Base-by-base conservation (phyloP, 805 yeast species). In the Candida nemodendra region DNA sequence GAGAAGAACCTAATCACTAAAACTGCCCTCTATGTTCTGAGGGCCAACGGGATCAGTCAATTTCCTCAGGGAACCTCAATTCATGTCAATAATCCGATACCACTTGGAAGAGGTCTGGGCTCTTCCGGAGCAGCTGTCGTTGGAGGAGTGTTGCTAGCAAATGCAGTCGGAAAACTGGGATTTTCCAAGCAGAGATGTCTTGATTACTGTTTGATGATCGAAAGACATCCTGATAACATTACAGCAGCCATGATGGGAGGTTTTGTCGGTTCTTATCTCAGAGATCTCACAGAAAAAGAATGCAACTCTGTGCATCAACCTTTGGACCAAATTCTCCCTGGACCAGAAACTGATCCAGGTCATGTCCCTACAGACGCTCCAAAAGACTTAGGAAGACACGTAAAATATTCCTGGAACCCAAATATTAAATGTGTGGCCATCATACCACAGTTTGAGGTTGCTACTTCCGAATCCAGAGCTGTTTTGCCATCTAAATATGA, bases 171-270 rank as follows among this genome's bases (percentile, higher is more conserved):
- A 26, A 71, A 77, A 34, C 68, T 91, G 24, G 78, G 76, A 1
- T 77, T 89, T 43, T 66, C 81, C 34, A 90, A 84, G 63, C 81
- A 78, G 52, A 74, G 98, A 52, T 75, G 93, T 80, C 70, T 93
- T 53, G 99, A 93, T 63, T 93, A 85, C 69, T 88, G 96, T 62
- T 73, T 93, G 52, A 86, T 93, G 93, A 90, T 93, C 50, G 99
- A 93, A 69, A 81, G 98, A 61, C 99, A 93, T 57, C 99, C 99
- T 24, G 99, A 93, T 65, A 93, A 93, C 63, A 90, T 93, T 56
- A 88, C 96, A 9, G 99, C 99, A 22, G 96, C 99, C 25, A 88
- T 93, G 96, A 84, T 90, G 81, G 99, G 99, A 43, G 97, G 99
- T 1, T 93, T 93, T 62, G 96, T 90, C 28, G 99, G 99, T 30